Percentiles rank a stretch among this genome's conserved stretches.
These are phyloP conservation scores for Hanseniaspora vineae DNA, from an alignment of 805 yeast genomes.

Conservation along the genomic window DNA sequence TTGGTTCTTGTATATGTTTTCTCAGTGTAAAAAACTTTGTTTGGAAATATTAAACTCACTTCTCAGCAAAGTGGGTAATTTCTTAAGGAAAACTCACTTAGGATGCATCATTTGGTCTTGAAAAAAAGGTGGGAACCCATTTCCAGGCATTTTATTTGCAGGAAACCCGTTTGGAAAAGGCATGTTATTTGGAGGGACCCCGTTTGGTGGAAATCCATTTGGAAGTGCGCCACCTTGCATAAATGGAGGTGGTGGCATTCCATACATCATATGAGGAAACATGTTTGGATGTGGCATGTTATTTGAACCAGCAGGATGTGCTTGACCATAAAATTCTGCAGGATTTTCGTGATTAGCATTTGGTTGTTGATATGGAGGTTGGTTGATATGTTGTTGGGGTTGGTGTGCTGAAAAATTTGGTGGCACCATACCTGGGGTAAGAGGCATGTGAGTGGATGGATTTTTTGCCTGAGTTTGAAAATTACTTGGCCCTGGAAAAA, in stretches of 20 bases:
- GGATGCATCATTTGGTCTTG: neutral
- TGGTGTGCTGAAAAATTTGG: conserved; percentile 6
- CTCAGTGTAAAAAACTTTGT: too few species aligned
- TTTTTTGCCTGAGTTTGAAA: too few species aligned
- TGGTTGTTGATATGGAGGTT: conserved; percentile 1
- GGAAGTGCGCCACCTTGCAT: conserved; percentile 5
- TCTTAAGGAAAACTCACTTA: too few species aligned
- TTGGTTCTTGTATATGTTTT: too few species aligned
- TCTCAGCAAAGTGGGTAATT: too few species aligned
- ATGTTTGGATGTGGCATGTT: neutral
- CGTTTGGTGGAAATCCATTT: conserved; percentile 14
- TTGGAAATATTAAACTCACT: too few species aligned
- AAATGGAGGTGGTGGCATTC: conserved; percentile 8
- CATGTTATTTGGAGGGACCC: neutral
- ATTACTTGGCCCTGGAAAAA: too few species aligned
- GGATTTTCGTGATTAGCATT: too few species aligned
- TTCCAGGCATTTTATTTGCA: neutral
- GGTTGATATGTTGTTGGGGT: conserved; percentile 6
- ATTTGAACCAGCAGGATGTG: too few species aligned
- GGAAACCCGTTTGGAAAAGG: neutral
- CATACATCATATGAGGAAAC: neutral
- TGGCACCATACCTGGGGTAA: too few species aligned
- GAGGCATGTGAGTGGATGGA: too few species aligned
- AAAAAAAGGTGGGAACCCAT: neutral
- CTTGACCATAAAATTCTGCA: too few species aligned